Evolutionary conservation across 2,329 filamentous ascomycete genomes (phyloP), one percentile per base, ranked within the genome.

Genomic region (Ascochyta rabiei): DNA sequence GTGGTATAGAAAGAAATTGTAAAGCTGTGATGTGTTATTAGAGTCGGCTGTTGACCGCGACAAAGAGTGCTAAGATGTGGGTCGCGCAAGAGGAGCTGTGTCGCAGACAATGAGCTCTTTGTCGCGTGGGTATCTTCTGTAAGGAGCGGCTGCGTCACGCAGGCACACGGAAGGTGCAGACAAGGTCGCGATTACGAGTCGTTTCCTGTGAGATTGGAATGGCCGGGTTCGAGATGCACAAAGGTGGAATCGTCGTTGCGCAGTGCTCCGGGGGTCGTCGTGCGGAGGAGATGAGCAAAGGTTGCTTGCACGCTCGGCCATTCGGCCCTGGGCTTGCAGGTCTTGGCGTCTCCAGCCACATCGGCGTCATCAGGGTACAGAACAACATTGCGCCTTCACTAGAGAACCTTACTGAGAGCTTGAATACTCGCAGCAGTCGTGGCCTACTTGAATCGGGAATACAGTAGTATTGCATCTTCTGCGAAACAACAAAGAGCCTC

Each of bases 41-140:
- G 57, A 60, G 44, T 15, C 34, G 35, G 40, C 42, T 33, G 52
- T 34, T 21, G 39, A 34, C 30, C 39, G 45, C 48, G 43, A 46
- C n/a, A 39, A 44, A n/a, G 48, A 48, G 50, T 61, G 53, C 38
- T 37, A 53, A 44, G 35, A 46, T 60, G 62, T 56, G 39, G 49
- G 40, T 40, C 37, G 59, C 49, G 53, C 51, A 19, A 55, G 37
- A 44, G 38, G 42, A 40, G 51, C 48, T 35, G 46, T 38, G 51
- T 56, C 46, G 53, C 46, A 46, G 55, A 64, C 61, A 66, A 63
- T 55, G 53, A 53, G 45, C 51, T 56, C 62, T 66, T 67, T 61
- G 65, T 67, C 64, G 65, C 65, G 64, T 67, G 58, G 46, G 42
- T 45, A 41, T 53, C 60, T 39, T 41, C 34, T 41, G 39, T 37